phyloP scores from a whole-genome alignment of 768 basidiomycete genomes.

The Candolleomyces eurysporus region DNA sequence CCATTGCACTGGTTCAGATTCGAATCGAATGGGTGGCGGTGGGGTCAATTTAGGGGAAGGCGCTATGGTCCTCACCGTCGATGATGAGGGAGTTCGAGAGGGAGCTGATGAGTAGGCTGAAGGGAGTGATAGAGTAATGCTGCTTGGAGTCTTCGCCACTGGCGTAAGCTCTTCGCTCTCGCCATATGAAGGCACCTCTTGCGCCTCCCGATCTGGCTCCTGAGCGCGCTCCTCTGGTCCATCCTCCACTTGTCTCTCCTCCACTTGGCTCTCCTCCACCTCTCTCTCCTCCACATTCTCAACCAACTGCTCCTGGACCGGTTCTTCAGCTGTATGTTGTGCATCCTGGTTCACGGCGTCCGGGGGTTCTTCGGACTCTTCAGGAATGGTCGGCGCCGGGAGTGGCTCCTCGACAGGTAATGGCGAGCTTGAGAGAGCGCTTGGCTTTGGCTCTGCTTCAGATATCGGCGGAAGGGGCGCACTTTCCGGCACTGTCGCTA shows the following conservation, averaged over 20 bases:
- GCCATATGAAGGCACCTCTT: not conserved
- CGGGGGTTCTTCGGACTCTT: not conserved
- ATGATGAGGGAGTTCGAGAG: constrained; percentile 13
- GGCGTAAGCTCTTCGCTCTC: not conserved
- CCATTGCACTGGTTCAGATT: constrained; percentile 55
- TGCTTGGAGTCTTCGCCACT: not conserved
- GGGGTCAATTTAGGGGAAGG: constrained; percentile 38
- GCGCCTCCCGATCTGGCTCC: not conserved
- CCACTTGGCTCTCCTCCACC: too few relatives aligned
- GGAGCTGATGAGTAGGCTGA: constrained; percentile 6
- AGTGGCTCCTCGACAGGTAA: not conserved
- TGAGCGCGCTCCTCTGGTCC: not conserved
- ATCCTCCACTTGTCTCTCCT: not conserved
- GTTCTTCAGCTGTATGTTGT: not conserved
- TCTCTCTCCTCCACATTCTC: not conserved
- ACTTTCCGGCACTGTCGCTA: not conserved
- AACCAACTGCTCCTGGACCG: not conserved
- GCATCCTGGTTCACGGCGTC: not conserved
- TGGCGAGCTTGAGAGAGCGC: not conserved
- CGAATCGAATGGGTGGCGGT: constrained; percentile 56
- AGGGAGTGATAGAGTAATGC: not conserved
- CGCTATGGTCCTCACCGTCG: constrained; percentile 9
- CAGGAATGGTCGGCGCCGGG: not conserved
- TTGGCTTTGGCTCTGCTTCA: not conserved
- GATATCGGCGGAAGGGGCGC: not conserved